phyloP scores from a whole-genome alignment of 2,329 filamentous ascomycete species.

The Lecanicillium sp. region DNA sequence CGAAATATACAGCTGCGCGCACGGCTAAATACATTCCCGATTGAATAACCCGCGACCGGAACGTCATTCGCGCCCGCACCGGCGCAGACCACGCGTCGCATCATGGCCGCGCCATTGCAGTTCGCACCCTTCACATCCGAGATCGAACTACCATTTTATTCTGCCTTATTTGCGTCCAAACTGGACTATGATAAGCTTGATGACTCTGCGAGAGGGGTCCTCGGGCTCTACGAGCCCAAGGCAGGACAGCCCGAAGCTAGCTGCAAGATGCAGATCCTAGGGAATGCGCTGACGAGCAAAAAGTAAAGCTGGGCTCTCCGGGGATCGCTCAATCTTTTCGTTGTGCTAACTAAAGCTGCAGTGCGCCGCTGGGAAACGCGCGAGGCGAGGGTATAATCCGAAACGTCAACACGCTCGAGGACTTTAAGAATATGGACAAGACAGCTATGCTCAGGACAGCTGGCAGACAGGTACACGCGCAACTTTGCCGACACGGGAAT shows the following conservation, averaged over 20 bases:
- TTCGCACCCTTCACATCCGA: constrained; percentile 90
- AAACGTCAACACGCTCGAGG: constrained; percentile 93
- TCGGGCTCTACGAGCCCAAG: constrained; percentile 84
- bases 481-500: not conserved
- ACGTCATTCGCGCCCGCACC: not conserved
- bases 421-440: constrained; percentile 82
- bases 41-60: not conserved
- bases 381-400: constrained; percentile 90
- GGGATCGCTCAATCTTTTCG: not conserved
- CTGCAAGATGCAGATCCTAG: constrained; percentile 84
- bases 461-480: constrained; percentile 59
- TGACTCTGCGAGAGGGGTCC: constrained; percentile 78
- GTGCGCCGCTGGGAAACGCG: constrained; percentile 61
- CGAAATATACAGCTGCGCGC: not conserved
- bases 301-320: constrained; percentile 46
- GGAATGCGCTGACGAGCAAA: constrained; percentile 74
- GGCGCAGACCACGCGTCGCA: constrained; percentile 11
- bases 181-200: constrained; percentile 96
- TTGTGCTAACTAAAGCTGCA: constrained; percentile 23
- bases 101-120: constrained; percentile 47
- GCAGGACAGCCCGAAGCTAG: constrained; percentile 66
- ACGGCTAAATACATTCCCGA: not conserved
- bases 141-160: constrained; percentile 93
- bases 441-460: constrained; percentile 67
- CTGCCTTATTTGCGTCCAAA: constrained; percentile 83